phyloP scores from a whole-genome alignment of 2,329 filamentous ascomycete species.

The Ascocoryne sarcoides region DNA sequence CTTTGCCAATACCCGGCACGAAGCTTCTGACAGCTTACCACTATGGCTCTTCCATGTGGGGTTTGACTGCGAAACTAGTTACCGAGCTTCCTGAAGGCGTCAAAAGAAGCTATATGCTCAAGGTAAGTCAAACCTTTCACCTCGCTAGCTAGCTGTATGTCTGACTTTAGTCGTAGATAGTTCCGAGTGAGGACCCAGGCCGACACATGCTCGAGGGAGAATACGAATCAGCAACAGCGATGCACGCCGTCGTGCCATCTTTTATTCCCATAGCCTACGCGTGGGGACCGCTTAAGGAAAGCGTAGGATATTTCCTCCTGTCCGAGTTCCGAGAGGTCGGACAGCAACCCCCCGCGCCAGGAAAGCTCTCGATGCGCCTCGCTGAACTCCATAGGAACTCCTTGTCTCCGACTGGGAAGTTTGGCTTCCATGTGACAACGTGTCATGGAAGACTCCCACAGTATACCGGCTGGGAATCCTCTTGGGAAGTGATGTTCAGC shows the following conservation, averaged over 20 bases:
- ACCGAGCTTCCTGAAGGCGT: too few relatives aligned
- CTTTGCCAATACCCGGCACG: too few relatives aligned
- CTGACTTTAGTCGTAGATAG: too few relatives aligned
- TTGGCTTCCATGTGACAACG: constrained; percentile 31
- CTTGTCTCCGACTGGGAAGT: constrained; percentile 23
- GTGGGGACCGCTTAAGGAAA: constrained; percentile 18
- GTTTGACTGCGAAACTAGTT: too few relatives aligned
- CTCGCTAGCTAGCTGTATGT: too few relatives aligned
- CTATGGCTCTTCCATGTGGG: too few relatives aligned
- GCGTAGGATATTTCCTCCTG: constrained; percentile 20
- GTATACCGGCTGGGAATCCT: constrained; percentile 29
- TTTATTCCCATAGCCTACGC: constrained; percentile 9
- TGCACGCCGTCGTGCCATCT: constrained; percentile 7
- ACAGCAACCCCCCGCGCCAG: constrained; percentile 18
- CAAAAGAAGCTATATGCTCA: too few relatives aligned
- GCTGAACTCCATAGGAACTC: constrained; percentile 19
- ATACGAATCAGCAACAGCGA: constrained; percentile 31
- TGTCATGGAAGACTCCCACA: constrained; percentile 31
- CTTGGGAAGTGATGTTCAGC: constrained; percentile 30
- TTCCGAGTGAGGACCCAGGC: constrained; percentile 33
- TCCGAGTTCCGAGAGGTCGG: constrained; percentile 20
- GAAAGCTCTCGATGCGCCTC: constrained; percentile 13
- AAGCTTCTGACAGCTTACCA: too few relatives aligned
- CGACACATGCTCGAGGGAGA: constrained; percentile 28
- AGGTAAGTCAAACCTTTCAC: too few relatives aligned